phyloP scores from a whole-genome alignment of 2,329 filamentous ascomycete species.

The Fusarium poae region DNA sequence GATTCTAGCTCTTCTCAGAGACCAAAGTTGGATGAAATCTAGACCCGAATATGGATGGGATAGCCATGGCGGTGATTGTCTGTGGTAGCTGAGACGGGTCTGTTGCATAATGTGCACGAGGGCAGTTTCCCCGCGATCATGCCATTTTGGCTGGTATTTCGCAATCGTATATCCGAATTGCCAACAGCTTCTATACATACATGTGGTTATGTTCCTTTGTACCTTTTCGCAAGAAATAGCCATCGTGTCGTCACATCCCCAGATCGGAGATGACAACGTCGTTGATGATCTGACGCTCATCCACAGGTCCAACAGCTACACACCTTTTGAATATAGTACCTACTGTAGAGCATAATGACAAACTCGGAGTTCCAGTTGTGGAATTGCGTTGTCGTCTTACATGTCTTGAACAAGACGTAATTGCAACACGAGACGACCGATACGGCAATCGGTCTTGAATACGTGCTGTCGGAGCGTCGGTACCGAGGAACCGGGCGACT shows the following conservation, averaged over 20 bases:
- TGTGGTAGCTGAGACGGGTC: constrained; percentile 19
- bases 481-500: constrained; percentile 42
- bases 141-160: constrained; percentile 44
- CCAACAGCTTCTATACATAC: neutral
- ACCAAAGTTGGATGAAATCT: constrained; percentile 21
- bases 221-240: constrained; percentile 33
- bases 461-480: constrained; percentile 34
- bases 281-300: neutral
- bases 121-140: constrained; percentile 46
- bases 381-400: constrained; percentile 1
- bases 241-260: constrained; percentile 28
- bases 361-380: neutral
- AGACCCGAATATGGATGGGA: constrained; percentile 25
- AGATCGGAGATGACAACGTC: constrained; percentile 13
- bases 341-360: neutral
- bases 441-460: constrained; percentile 34
- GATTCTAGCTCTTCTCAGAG: constrained; percentile 29
- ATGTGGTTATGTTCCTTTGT: constrained; percentile 9
- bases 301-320: neutral
- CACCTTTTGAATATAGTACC: neutral
- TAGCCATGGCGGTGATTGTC: constrained; percentile 5
- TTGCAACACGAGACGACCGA: constrained; percentile 14
- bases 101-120: constrained; percentile 37
- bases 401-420: constrained; percentile 13
- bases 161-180: constrained; percentile 26